Evolutionary conservation across 2,329 filamentous ascomycete genomes (phyloP).

Genomic region (Cordyceps fumosorosea): DNA sequence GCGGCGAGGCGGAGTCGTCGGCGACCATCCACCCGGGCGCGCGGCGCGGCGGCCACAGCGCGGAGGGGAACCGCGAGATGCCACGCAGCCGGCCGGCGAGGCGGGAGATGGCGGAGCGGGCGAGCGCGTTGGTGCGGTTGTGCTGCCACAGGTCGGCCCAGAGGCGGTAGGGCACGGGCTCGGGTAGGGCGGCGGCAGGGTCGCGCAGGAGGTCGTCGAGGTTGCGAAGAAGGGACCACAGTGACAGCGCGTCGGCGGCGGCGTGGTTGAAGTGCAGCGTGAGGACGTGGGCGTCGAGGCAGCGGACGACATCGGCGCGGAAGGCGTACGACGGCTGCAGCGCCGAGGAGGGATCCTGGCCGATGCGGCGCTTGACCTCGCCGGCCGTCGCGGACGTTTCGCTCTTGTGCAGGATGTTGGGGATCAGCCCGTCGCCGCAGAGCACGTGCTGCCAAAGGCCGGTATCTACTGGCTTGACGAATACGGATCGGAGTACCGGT

Average conservation of each 20-base stretch:
- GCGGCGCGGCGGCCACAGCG: slow-evolving; percentile 27
- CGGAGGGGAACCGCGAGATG: slow-evolving; percentile 25
- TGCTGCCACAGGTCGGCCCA: slow-evolving; percentile 27
- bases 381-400: slow-evolving; percentile 17
- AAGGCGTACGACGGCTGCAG: slow-evolving; percentile 26
- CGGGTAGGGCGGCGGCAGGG: slow-evolving; percentile 12
- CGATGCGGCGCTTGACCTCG: slow-evolving; percentile 17
- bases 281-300: slow-evolving; percentile 19
- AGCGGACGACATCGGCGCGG: slow-evolving; percentile 20
- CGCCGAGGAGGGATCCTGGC: slow-evolving; percentile 14
- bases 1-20: slow-evolving; percentile 20
- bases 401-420: slow-evolving; percentile 20
- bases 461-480: neutral
- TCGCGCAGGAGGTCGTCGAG: slow-evolving; percentile 25
- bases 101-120: slow-evolving; percentile 22
- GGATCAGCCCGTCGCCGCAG: slow-evolving; percentile 17
- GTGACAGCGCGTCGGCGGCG: slow-evolving; percentile 28
- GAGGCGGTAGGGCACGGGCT: slow-evolving; percentile 23
- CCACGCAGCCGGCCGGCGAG: slow-evolving; percentile 28
- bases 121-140: slow-evolving; percentile 24
- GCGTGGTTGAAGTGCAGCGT: slow-evolving; percentile 29
- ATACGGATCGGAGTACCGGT: neutral
- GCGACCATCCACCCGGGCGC: slow-evolving; percentile 30
- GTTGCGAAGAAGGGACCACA: slow-evolving; percentile 28
- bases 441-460: neutral